Evolutionary conservation across 495 filamentous ascomycete genomes (phyloP), one percentile per base, ranked within the genome.

Genomic region (Hypoxylon intermedium): DNA sequence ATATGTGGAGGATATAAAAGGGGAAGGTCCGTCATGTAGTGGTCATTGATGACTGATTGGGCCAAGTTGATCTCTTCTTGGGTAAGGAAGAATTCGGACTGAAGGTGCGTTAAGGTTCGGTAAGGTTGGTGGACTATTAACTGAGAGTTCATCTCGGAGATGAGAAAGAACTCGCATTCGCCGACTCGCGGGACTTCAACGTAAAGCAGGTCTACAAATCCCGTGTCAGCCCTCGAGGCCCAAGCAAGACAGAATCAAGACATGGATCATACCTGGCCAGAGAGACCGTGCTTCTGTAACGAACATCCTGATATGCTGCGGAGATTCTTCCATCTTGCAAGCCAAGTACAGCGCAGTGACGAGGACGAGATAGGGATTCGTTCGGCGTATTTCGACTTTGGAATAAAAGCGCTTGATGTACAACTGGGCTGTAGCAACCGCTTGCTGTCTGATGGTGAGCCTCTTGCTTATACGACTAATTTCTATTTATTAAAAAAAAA

Each of bases 121-220:
- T 98, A 98, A n/a, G 94, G 94, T 71, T 98, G 93, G 71, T 98
- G 93, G 11, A 97, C 79, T 70, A 98, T 98, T 58, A 98, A 82
- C 52, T 96, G 92, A 3, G 91, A 94, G 72, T 85, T 89, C 87
- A 98, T 90, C 72, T 97, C 93, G 1, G 91, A 92, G 60, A 98
- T 98, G 42, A 98, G 80, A 47, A 85, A 89, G 74, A 98, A 98
- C 73, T 98, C 95, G 80, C 91, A 96, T 79, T 98, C 94, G 45
- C 94, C 94, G 13, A 98, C 76, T 68, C 90, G 92, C 24, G 89
- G 83, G n/a, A 90, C 88, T 73, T 97, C 93, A 18, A 83, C 81
- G 43, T 84, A 81, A 66, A 93, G 87, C 67, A 90, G 85, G 46
- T 95, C 92, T 90, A 69, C 7, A 36, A 13, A 44, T 6, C 15